Base-by-base conservation (phyloP, 495 filamentous ascomycete species). In the Penicillium parvum region DNA sequence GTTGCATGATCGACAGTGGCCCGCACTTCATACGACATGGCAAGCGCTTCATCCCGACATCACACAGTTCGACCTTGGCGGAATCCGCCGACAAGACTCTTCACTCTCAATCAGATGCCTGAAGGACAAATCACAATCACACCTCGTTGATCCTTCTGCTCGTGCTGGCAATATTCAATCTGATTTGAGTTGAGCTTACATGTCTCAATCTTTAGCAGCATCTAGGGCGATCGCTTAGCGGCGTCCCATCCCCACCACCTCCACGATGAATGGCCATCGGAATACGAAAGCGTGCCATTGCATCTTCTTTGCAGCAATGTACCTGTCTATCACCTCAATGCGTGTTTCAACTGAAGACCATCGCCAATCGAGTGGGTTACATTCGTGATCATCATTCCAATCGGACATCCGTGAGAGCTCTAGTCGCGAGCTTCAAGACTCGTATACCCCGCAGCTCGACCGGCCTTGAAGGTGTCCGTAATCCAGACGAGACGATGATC, bases 1-100 rank as follows among this genome's bases (percentile, higher is more conserved):
- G 35, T 38, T 46, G 21, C 34, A 45, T 45, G 35, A 46, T 46
- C 43, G 22, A 12, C 41, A 27, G 3, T 15, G n/a, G n/a, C n/a
- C n/a, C n/a, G n/a, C 0, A 19, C 5, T 19, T 11, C 17, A 12
- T 27, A 21, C 10, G 14, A 26, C 15, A 32, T 7, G 35, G 35
- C 15, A 19, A 33, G 12, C 25, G 8, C 10, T 26, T 21, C 22
- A 6, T 1, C 16, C 27, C 35, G 19, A 26, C 34, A 22, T 21
- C 25, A 37, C 22, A 12, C n/a, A 28, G 23, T 18, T 30, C n/a
- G 14, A 45, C 37, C 34, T 39, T 39, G 43, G 28, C 32, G 14
- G 7, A 25, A 9, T 19, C 33, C 33, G 9, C 33, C 18, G 10
- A 20, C 19, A 20, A 22, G 33, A 4, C 33, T n/a, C n/a, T n/a